A percentile compares a stretch with the other conserved stretches of the same genome.
Conservation (phyloP, 1,284 basidiomycete genomes). For the Leccinum griseonigrum region DNA sequence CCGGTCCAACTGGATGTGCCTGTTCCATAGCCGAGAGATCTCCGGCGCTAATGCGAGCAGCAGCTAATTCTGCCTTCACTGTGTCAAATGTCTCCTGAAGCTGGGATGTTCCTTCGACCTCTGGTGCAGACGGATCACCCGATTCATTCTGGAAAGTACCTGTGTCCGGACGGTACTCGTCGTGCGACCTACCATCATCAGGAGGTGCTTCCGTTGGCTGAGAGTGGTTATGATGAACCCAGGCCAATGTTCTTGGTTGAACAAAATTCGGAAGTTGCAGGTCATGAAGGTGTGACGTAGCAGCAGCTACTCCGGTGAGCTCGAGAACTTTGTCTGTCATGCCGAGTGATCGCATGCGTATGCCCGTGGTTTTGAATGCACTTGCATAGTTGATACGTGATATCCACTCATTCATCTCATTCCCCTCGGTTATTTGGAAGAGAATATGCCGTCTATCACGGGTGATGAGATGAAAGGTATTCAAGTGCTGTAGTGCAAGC, state of each 20-base stretch:
- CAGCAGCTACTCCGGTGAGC: slow-evolving; percentile 79
- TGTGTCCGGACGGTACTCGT: slow-evolving; percentile 27
- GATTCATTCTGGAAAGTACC: slow-evolving; percentile 35
- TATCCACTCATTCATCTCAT: slow-evolving; percentile 91
- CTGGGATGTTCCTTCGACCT: slow-evolving; percentile 55
- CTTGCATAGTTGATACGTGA: slow-evolving; percentile 93
- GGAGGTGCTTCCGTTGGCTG: slow-evolving; percentile 6
- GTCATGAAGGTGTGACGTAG: slow-evolving; percentile 75
- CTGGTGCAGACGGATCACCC: slow-evolving; percentile 45
- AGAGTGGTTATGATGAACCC: slow-evolving; percentile 40
- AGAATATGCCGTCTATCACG: slow-evolving; percentile 79
- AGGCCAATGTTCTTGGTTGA: slow-evolving; percentile 40
- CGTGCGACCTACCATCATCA: slow-evolving; percentile 15
- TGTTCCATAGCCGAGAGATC: slow-evolving; percentile 12
- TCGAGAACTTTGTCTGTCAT: slow-evolving; percentile 72
- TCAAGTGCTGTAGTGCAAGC: slow-evolving; percentile 48
- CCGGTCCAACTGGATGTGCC: slow-evolving; percentile 1
- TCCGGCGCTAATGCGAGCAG: slow-evolving; percentile 34
- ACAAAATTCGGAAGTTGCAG: slow-evolving; percentile 40
- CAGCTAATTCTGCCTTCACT: slow-evolving; percentile 80
- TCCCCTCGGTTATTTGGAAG: slow-evolving; percentile 70
- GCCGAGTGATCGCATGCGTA: slow-evolving; percentile 76
- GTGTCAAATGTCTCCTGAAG: slow-evolving; percentile 82
- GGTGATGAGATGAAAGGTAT: slow-evolving; percentile 80
- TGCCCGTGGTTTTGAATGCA: slow-evolving; percentile 84